Conservation (phyloP, 2,329 filamentous ascomycete species). For the Alternaria dauci region DNA sequence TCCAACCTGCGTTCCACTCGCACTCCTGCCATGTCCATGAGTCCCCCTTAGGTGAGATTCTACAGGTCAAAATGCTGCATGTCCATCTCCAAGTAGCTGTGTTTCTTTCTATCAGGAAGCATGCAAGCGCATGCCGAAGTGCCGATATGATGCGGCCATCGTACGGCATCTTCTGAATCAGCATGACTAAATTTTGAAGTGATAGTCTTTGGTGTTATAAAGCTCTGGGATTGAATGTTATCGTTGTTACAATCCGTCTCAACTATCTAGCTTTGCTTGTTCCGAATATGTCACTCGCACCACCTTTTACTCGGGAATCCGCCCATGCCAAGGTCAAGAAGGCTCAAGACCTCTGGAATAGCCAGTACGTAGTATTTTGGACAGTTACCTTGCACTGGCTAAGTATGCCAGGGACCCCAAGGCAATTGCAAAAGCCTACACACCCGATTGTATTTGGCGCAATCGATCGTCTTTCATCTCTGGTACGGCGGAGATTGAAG, state of each 20-base stretch:
- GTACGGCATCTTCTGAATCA: neutral
- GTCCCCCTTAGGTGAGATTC: neutral
- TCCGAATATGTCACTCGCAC: conserved; percentile 58
- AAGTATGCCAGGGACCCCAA: conserved; percentile 65
- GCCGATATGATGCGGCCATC: conserved; percentile 9
- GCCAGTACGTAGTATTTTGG: conserved; percentile 60
- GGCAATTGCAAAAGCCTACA: conserved; percentile 75
- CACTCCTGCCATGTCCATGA: neutral
- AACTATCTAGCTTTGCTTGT: neutral
- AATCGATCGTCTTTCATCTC: conserved; percentile 75
- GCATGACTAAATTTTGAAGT: neutral
- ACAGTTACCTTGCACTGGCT: conserved; percentile 4
- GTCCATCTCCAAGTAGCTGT: neutral
- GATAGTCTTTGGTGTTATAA: neutral
- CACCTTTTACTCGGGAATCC: conserved; percentile 78
- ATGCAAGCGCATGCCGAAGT: conserved; percentile 13
- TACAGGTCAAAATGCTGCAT: neutral
- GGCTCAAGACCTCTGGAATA: conserved; percentile 85
- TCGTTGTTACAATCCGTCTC: neutral
- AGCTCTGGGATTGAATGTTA: neutral
- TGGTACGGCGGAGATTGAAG: conserved; percentile 72
- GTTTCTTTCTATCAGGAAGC: neutral
- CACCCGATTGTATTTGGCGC: conserved; percentile 78
- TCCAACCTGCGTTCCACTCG: neutral
- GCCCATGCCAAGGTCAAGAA: conserved; percentile 81